Base-by-base conservation (phyloP, 331 rosid species). In the Malus hybrid region DNA sequence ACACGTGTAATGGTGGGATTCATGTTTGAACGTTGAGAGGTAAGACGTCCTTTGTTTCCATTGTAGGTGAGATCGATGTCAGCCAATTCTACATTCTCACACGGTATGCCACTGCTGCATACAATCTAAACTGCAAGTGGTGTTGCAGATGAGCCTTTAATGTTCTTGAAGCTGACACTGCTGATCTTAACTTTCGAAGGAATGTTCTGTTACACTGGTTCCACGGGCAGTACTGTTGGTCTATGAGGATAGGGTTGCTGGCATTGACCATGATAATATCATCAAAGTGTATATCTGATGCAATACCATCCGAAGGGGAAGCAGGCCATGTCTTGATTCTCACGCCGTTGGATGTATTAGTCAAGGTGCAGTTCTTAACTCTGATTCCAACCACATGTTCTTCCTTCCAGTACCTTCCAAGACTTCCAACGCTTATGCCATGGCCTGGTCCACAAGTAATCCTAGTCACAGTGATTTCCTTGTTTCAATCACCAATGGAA, bases 151-250 rank as follows among this genome's bases (percentile, higher is more conserved):
- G 88, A 81, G 7, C 89, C 93, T 61, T 10, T 66, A 4, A 88
- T 84, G 70, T 86, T 76, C 56, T 64, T 80, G 78, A 83, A 84
- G 30, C 63, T 74, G 34, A 89, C 78, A 7, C 82, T 66, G 70
- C 84, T 83, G 34, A 90, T 67, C 85, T 69, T 77, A n/a, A 86
- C 73, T 24, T 65, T 80, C 3, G 89, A 90, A 28, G 88, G 87
- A 78, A 2, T 0, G 82, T 85, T 39, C 7, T 1, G 20, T 10
- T 46, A 69, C 91, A 90, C 0, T 62, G 67, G 24, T 77, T 70
- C 58, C 64, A 81, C 6, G 88, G 90, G 78, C 96, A 86, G 24
- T 89, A 87, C 12, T 65, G 80, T 75, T 87, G 92, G 69, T 88
- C 93, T 30, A 90, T 83, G 26, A 84, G 22, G 12, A 90, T 57